Conservation (phyloP, 495 filamentous ascomycete species). For the Penicillium atrosanguineum region DNA sequence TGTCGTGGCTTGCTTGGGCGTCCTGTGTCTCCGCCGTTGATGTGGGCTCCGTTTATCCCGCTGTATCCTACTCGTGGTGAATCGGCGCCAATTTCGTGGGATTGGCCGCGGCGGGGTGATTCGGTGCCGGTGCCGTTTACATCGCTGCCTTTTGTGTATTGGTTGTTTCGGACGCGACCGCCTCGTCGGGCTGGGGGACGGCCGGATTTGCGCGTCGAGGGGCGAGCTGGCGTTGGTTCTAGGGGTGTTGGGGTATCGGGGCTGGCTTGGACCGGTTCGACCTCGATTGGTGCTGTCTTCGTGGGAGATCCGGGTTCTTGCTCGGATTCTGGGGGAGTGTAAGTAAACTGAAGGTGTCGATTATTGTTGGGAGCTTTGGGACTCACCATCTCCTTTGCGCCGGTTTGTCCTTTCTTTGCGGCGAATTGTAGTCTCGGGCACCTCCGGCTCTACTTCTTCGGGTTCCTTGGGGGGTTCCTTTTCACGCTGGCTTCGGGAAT, state of each 20-base stretch:
- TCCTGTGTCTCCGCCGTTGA: constrained; percentile 45
- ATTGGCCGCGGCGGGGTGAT: constrained; percentile 65
- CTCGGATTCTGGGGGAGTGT: constrained; percentile 33
- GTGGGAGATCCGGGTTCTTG: constrained; percentile 38
- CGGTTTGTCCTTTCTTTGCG: constrained; percentile 72
- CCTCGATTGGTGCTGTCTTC: constrained; percentile 38
- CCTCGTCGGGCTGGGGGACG: constrained; percentile 61
- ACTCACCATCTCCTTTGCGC: constrained; percentile 72
- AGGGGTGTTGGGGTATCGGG: constrained; percentile 54
- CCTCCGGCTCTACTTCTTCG: constrained; percentile 62
- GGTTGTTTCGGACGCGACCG: constrained; percentile 76
- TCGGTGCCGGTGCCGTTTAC: constrained; percentile 53
- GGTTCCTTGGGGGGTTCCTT: constrained; percentile 65
- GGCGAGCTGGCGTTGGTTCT: constrained; percentile 39
- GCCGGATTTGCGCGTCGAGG: constrained; percentile 64
- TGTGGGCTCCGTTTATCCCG: constrained; percentile 30
- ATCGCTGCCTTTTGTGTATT: constrained; percentile 78
- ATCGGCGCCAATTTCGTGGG: constrained; percentile 55
- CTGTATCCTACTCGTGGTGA: constrained; percentile 39
- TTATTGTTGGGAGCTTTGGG: neutral
- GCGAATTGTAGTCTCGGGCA: constrained; percentile 67
- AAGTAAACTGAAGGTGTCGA: constrained; percentile 2
- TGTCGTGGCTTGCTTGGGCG: constrained; percentile 59
- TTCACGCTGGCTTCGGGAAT: constrained; percentile 65
- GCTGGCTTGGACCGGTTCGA: constrained; percentile 44